A percentile compares a stretch with the other conserved stretches of the same genome.
Evolutionary conservation across 2,329 filamentous ascomycete genomes (phyloP).

Genomic region (Hymenoscyphus infarciens): DNA sequence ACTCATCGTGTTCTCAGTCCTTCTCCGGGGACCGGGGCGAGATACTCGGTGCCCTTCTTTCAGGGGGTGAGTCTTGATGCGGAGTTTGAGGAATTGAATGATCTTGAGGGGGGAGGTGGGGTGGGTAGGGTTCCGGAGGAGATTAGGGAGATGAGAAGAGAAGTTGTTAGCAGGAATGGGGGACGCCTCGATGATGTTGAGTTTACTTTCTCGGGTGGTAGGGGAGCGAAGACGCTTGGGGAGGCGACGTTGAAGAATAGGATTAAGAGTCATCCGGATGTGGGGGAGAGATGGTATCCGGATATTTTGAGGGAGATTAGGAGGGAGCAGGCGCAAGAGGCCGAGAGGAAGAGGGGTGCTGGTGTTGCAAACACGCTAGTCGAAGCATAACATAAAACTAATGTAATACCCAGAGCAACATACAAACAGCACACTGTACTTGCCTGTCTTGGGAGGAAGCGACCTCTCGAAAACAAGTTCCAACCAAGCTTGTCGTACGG

Average conservation of each 20-base stretch:
- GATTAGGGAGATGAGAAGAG: constrained; percentile 58
- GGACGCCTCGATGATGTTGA: constrained; percentile 70
- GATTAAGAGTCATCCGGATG: constrained; percentile 83
- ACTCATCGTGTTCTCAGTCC: constrained; percentile 83
- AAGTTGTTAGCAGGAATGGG: constrained; percentile 54
- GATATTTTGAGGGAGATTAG: constrained; percentile 52
- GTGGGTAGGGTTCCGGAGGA: constrained; percentile 51
- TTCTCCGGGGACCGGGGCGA: constrained; percentile 61
- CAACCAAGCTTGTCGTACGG: too few species aligned
- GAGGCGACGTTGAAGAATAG: constrained; percentile 83
- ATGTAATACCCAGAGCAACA: too few species aligned
- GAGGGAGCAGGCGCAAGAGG: constrained; percentile 51
- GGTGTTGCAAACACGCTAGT: constrained; percentile 34
- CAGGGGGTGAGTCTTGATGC: constrained; percentile 80
- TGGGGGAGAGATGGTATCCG: constrained; percentile 77
- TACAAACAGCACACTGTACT: too few species aligned
- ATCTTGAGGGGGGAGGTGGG: constrained; percentile 40
- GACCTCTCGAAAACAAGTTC: too few species aligned
- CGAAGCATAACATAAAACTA: constrained; percentile 35
- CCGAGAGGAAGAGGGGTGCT: constrained; percentile 35
- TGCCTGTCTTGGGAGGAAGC: too few species aligned
- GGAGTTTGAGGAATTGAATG: constrained; percentile 56
- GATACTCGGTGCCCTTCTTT: constrained; percentile 84
- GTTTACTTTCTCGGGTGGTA: constrained; percentile 74
- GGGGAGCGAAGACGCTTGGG: constrained; percentile 61